Evolutionary conservation across 495 filamentous ascomycete genomes (phyloP).

Genomic region (Sporormia fimetaria): DNA sequence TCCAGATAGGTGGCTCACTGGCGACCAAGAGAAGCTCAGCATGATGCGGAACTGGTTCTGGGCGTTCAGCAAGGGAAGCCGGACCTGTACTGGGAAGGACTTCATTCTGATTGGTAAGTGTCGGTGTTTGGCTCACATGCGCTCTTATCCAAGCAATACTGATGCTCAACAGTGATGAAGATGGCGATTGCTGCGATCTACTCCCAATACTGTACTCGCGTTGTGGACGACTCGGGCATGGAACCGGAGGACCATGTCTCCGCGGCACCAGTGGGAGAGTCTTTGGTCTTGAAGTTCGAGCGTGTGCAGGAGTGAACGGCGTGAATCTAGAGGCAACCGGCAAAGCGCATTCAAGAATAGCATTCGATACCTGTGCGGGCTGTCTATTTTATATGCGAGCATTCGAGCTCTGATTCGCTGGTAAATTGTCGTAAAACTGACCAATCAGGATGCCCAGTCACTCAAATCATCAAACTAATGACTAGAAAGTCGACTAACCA

Average conservation of each 20-base stretch:
- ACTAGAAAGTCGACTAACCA: too few relatives aligned
- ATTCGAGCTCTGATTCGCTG: too few relatives aligned
- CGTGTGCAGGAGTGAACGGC: too few relatives aligned
- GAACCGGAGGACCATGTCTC: constrained; percentile 4
- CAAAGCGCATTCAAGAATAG: not conserved
- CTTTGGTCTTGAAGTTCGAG: constrained; percentile 10
- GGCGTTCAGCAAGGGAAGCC: constrained; percentile 11
- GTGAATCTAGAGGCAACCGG: too few relatives aligned
- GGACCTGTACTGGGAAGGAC: constrained; percentile 11
- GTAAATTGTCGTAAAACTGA: too few relatives aligned
- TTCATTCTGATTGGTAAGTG: constrained; percentile 9
- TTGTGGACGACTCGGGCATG: constrained; percentile 8
- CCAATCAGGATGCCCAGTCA: too few relatives aligned
- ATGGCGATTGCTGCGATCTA: constrained; percentile 3
- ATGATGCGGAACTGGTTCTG: constrained; percentile 12
- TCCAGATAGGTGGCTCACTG: constrained; percentile 6
- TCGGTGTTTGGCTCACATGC: not conserved
- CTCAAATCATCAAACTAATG: too few relatives aligned
- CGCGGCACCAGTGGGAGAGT: constrained; percentile 9
- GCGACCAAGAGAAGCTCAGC: not conserved
- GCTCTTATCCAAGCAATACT: too few relatives aligned
- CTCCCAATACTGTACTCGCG: constrained; percentile 1
- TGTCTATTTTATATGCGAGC: too few relatives aligned
- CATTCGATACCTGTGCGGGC: too few relatives aligned
- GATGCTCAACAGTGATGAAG: constrained; percentile 9